phyloP scores from a whole-genome alignment of 345 rosid genomes.

The Ceriops decandra region DNA sequence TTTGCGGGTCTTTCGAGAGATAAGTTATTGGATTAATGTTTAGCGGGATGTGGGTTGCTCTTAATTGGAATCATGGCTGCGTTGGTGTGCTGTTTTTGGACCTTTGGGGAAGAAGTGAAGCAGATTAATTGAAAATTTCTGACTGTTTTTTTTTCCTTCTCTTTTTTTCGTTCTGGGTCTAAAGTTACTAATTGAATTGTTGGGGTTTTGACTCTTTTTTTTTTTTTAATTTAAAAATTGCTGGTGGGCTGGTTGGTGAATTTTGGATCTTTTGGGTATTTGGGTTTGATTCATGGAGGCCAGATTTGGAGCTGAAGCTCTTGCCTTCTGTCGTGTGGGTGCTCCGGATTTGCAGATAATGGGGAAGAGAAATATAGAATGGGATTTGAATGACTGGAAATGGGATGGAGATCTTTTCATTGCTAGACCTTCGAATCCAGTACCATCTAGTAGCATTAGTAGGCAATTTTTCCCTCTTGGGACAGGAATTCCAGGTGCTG shows the following conservation, averaged over 20 bases:
- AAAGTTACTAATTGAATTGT: conserved; percentile 17
- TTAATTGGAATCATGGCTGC: conserved; percentile 68
- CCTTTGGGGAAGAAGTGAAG: conserved; percentile 61
- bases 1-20: neutral
- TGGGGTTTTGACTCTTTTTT: conserved; percentile 6
- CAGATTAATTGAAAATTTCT: conserved; percentile 42
- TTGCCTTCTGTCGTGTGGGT: conserved; percentile 49
- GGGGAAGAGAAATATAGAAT: conserved; percentile 66
- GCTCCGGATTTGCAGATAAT: conserved; percentile 43
- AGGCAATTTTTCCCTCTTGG: conserved; percentile 57
- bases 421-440: conserved; percentile 63
- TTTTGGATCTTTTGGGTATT: conserved; percentile 24
- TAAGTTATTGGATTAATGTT: conserved; percentile 3
- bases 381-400: conserved; percentile 96
- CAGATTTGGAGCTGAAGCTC: conserved; percentile 59
- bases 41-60: conserved; percentile 53
- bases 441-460: conserved; percentile 32
- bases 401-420: conserved; percentile 98
- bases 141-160: conserved; percentile 1
- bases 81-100: conserved; percentile 53
- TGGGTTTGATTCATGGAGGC: conserved; percentile 61
- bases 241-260: conserved; percentile 10
- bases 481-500: conserved; percentile 32
- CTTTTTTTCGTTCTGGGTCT: neutral
- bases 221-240: neutral